Evolutionary conservation across 176 grass and related monocot genomes (phyloP).

Genomic region (Rhynchospora pubera): DNA sequence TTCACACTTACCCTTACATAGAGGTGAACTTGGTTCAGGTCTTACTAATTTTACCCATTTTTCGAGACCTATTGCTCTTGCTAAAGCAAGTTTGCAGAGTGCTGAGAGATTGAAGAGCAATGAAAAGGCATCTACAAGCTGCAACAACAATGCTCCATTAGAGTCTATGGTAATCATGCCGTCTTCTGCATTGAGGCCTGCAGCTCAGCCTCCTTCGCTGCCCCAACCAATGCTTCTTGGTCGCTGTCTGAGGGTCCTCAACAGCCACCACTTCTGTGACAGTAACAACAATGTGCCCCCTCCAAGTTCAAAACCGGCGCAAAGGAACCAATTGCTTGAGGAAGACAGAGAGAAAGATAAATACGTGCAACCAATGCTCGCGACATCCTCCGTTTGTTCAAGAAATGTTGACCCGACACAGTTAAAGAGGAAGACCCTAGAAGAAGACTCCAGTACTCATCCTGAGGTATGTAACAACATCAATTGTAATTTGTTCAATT

Average conservation of each 20-base stretch:
- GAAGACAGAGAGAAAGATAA: not conserved
- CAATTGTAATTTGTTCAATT: not conserved
- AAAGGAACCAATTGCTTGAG: not conserved
- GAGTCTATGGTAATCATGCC: conserved; percentile 16
- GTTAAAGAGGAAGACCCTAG: conserved; percentile 10
- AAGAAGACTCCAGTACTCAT: not conserved
- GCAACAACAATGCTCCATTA: not conserved
- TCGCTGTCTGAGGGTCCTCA: not conserved
- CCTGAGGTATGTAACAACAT: not conserved
- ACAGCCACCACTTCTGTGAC: not conserved
- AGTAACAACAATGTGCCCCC: not conserved
- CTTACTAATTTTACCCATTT: conserved; percentile 39
- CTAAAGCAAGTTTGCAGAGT: conserved; percentile 18
- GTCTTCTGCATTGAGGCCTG: not conserved
- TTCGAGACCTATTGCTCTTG: conserved; percentile 13
- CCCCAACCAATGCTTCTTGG: not conserved
- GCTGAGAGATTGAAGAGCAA: conserved; percentile 24
- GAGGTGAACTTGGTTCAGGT: not conserved
- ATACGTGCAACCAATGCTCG: not conserved
- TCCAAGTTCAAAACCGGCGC: not conserved
- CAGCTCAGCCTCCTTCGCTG: not conserved
- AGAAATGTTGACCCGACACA: conserved; percentile 19
- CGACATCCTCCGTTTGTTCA: conserved; percentile 27
- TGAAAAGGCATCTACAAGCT: conserved; percentile 12
- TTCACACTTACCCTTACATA: not conserved